Percentiles rank a stretch among this genome's conserved stretches.
Evolutionary conservation across 2,329 filamentous ascomycete genomes (phyloP).

Genomic region (Ceratocystis huliohia): DNA sequence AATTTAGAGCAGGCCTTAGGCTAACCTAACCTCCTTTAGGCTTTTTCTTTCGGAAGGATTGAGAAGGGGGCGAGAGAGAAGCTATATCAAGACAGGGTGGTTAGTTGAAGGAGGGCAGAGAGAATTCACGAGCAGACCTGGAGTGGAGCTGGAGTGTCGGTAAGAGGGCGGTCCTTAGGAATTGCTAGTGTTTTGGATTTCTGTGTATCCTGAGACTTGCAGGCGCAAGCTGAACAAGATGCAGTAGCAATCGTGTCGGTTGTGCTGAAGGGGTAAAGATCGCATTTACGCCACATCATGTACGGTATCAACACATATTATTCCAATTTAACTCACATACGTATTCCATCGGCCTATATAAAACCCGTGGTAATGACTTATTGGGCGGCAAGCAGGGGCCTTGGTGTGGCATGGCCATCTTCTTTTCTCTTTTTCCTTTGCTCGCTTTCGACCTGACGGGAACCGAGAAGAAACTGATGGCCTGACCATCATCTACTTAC

Average conservation of each 20-base stretch:
- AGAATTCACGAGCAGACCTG: not conserved
- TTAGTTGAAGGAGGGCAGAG: not conserved
- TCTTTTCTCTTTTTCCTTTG: not conserved
- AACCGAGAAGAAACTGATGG: not conserved
- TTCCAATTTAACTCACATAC: too few relatives aligned
- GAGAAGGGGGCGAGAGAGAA: not conserved
- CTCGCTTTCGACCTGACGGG: not conserved
- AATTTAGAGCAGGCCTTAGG: not conserved
- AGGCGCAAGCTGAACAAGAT: not conserved
- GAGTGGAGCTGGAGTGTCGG: not conserved
- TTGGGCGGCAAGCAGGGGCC: not conserved
- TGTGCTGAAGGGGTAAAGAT: too few relatives aligned
- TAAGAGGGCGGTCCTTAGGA: not conserved
- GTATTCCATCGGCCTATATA: not conserved
- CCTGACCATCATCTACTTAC: not conserved
- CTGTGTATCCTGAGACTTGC: slow-evolving; percentile 1
- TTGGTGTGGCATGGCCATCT: not conserved
- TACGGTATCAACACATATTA: too few relatives aligned
- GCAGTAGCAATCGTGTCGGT: not conserved
- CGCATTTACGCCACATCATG: too few relatives aligned
- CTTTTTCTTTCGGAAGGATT: slow-evolving; percentile 1
- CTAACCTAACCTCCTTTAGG: not conserved
- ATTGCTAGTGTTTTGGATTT: not conserved
- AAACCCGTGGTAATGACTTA: not conserved
- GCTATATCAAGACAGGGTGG: not conserved